These are phyloP conservation scores for Pseudozyma flocculosa DNA, from an alignment of 1,284 basidiomycete species.

Conservation along the genomic window DNA sequence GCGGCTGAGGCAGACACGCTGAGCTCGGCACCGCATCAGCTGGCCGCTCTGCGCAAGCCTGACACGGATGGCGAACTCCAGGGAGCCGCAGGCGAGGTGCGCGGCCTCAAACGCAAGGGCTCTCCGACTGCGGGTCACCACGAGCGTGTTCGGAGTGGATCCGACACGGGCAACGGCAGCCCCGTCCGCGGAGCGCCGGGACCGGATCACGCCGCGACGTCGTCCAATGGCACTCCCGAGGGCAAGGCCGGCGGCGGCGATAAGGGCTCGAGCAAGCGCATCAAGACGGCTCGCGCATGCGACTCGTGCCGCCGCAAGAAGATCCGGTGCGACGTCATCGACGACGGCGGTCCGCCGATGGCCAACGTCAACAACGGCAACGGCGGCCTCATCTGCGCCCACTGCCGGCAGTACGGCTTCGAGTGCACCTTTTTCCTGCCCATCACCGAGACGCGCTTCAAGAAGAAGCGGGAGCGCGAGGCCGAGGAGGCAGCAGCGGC, in stretches of 20 bases:
- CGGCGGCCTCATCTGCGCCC: constrained; percentile 39
- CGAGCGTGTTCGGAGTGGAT: too few relatives aligned
- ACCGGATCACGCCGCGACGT: background rate
- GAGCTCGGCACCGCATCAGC: too few relatives aligned
- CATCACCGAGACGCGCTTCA: constrained; percentile 96
- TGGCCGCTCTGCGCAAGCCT: too few relatives aligned
- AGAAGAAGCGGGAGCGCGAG: constrained; percentile 74
- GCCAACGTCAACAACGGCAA: constrained; percentile 44
- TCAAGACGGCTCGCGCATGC: constrained; percentile 85
- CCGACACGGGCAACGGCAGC: constrained; percentile 3
- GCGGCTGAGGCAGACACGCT: too few relatives aligned
- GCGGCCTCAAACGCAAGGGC: too few relatives aligned
- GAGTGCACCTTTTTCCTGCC: constrained; percentile 77
- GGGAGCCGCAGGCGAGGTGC: too few relatives aligned
- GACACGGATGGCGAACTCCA: too few relatives aligned
- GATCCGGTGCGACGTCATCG: constrained; percentile 67
- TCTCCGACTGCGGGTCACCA: too few relatives aligned
- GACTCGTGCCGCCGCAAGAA: constrained; percentile 90
- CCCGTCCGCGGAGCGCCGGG: constrained; percentile 11
- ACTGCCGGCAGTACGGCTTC: constrained; percentile 47
- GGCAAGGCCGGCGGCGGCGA: constrained; percentile 15
- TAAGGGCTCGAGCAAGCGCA: constrained; percentile 66
- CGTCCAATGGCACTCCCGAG: constrained; percentile 3
- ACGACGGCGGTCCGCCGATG: constrained; percentile 48
- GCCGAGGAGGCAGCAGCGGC: constrained; percentile 65